These are phyloP conservation scores for Spizellomyces punctatus DNA, from an alignment of 192 early-diverging fungal genomes.

Conservation along the genomic window DNA sequence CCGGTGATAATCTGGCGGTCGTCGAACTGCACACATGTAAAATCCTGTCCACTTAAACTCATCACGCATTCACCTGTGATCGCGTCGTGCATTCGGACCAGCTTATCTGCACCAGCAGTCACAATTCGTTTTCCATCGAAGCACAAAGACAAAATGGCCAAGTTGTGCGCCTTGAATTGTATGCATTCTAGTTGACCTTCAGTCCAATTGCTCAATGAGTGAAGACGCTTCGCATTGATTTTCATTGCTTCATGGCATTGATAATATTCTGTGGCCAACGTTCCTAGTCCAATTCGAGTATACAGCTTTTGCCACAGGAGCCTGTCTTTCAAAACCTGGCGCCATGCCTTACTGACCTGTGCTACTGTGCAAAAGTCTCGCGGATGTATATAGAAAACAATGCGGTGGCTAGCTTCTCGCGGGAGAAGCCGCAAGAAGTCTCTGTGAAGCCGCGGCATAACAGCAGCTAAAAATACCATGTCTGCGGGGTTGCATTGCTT, in stretches of 20 bases:
- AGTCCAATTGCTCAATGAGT: slow-evolving; percentile 31
- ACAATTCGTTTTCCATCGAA: slow-evolving; percentile 34
- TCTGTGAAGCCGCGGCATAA: slow-evolving; percentile 36
- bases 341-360: slow-evolving; percentile 28
- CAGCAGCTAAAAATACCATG: slow-evolving; percentile 30
- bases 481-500: slow-evolving; percentile 44
- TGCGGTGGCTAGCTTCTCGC: slow-evolving; percentile 16
- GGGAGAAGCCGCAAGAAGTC: slow-evolving; percentile 42
- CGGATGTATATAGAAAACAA: slow-evolving; percentile 33
- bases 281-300: slow-evolving; percentile 30
- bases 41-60: slow-evolving; percentile 35
- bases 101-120: slow-evolving; percentile 34
- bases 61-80: slow-evolving; percentile 10
- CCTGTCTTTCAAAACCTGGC: background rate
- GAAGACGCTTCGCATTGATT: slow-evolving; percentile 32
- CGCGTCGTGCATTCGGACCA: slow-evolving; percentile 20
- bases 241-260: background rate
- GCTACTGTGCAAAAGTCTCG: slow-evolving; percentile 35
- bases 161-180: slow-evolving; percentile 26
- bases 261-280: slow-evolving; percentile 32
- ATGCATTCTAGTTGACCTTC: slow-evolving; percentile 27
- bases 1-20: slow-evolving; percentile 28
- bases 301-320: slow-evolving; percentile 39
- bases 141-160: slow-evolving; percentile 24
- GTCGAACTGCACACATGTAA: slow-evolving; percentile 22